These are phyloP conservation scores for Didymella lethalis DNA, from an alignment of 2,329 filamentous ascomycete species.

Conservation along the genomic window DNA sequence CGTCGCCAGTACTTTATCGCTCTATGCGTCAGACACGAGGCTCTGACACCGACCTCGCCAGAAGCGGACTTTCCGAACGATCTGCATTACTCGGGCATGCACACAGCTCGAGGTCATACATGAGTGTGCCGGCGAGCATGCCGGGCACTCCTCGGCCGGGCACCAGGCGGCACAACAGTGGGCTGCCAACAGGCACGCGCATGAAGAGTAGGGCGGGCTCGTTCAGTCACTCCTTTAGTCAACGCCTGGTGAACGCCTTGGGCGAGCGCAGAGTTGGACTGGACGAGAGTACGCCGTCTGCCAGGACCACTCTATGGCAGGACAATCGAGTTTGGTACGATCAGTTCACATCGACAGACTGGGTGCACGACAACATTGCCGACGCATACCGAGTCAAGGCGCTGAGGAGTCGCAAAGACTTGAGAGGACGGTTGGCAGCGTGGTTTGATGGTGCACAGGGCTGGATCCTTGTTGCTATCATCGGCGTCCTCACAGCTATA, in stretches of 20 bases:
- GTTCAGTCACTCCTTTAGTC: conserved; percentile 48
- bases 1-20: conserved; percentile 46
- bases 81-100: conserved; percentile 56
- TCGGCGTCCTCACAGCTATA: conserved; percentile 83
- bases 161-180: conserved; percentile 49
- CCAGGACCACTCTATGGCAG: conserved; percentile 70
- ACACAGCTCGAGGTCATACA: conserved; percentile 52
- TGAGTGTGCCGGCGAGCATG: conserved; percentile 50
- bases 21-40: conserved; percentile 39
- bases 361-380: conserved; percentile 97
- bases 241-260: conserved; percentile 68
- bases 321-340: conserved; percentile 98
- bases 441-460: conserved; percentile 89
- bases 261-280: conserved; percentile 58
- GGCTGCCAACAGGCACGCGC: conserved; percentile 41
- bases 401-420: conserved; percentile 80
- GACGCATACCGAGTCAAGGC: conserved; percentile 90
- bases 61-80: conserved; percentile 54
- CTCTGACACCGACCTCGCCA: conserved; percentile 47
- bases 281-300: conserved; percentile 66
- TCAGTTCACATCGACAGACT: conserved; percentile 96
- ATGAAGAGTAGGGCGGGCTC: conserved; percentile 46
- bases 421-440: conserved; percentile 78
- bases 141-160: conserved; percentile 54
- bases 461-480: conserved; percentile 91